Base-by-base conservation (phyloP, 768 basidiomycete genomes). In the Panaeolus cyanescens region DNA sequence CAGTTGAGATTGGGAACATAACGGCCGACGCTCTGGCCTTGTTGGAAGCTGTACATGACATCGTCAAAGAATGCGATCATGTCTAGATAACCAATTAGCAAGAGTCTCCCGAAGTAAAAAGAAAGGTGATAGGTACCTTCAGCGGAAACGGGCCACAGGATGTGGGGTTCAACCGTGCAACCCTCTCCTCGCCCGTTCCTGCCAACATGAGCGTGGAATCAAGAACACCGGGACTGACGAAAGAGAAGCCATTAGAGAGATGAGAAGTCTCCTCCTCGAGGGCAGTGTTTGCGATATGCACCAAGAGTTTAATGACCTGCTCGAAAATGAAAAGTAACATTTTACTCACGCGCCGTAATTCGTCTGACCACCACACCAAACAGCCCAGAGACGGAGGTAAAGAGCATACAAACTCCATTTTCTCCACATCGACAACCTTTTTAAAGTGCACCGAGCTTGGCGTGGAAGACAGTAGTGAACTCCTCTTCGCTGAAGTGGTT, bases 331-430 rank as follows among this genome's bases (percentile, higher is more conserved):
- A 10, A 22, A 2, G 31, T 13, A 30, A 53, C 1, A 54, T 17
- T 12, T 32, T 33, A 60, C 63, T 59, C 39, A 77, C 74, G 68
- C 67, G 6, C 73, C 70, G 63, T 79, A 79, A 58, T 78, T 80
- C 0, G 75, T 71, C 61, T 80, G 78, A 6, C 78, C 78, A n/a
- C 67, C 65, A 53, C 62, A 70, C 78, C 78, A 62, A 77, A 74
- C 5, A 73, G 32, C 7, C 61, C 66, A 3, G 72, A 60, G 5
- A 75, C 70, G 1, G 77, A 76, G 0, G 76, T 75, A 34, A 76
- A 70, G 3, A 68, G 63, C 34, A 80, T 15, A 77, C 59, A 60
- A 78, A 80, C 20, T 79, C 78, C 19, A 77, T 65, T 7, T 56
- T 45, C n/a, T 59, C 42, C n/a, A 79, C 60, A 37, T 71, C 62